Evolutionary conservation across 192 early-diverging fungal genomes (phyloP), one percentile per base, ranked within the genome.

Genomic region (Phlyctochytrium bullatum): DNA sequence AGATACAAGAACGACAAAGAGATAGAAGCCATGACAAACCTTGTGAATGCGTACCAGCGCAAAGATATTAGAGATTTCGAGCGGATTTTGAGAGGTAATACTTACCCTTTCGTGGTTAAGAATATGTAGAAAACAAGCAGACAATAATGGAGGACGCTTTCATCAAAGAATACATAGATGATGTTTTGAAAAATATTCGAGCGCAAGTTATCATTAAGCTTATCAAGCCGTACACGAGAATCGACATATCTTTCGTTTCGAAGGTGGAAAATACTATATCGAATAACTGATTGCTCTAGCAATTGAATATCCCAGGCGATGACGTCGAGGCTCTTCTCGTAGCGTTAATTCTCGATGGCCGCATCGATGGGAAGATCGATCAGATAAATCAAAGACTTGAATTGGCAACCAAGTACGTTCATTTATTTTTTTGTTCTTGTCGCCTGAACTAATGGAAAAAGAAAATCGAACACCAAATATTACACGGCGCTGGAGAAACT

Each of bases 141-240:
- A 85, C 86, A 12, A 98, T 98, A 62, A 88, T 92, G 86, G 89
- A 83, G 32, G 96, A 98, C 73, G 80, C 86, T 3, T 98, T 98
- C 70, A 96, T 98, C 52, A 79, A 85, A 23, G 83, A 85, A 0
- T 95, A 95, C 68, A 93, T 98, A 66, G 92, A 88, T 58, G 95
- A 95, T 70, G 90, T 98, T 16, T 80, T 96, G 27, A 90, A 90
- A 68, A 96, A 92, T 63, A 95, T 98, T 69, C 90, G 95, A 24
- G 92, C 91, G 17, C 93, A 94, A 81, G 94, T 95, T 0, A 68
- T 98, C 31, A 81, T 94, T 36, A 80, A 86, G 52, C 76, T 94
- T 16, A 91, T 95, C 57, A 84, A 86, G 73, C 96, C 96, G 0
- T 98, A 98, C 74, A 96, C 96, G 3, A 79, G 93, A 59, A 91